Conservation (phyloP, 176 grass and related monocot species). For the Rhynchospora tenuis region DNA sequence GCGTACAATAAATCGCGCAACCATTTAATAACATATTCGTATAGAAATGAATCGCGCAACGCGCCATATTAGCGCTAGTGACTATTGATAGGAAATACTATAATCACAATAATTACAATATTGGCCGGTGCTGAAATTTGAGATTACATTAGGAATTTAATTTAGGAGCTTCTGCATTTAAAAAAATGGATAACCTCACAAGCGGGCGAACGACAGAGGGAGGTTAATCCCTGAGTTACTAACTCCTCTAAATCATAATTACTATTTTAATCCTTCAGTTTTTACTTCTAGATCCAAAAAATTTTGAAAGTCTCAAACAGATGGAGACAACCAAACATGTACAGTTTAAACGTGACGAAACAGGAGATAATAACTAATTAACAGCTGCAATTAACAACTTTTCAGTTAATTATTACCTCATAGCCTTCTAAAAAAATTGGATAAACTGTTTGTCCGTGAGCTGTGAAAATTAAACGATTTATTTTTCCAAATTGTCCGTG, state of each 20-base stretch:
- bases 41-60: too few species aligned
- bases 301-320: background rate
- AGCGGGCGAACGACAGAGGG: background rate
- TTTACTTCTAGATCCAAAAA: background rate
- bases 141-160: too few species aligned
- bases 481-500: background rate
- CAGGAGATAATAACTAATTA: background rate
- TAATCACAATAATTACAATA: too few species aligned
- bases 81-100: too few species aligned
- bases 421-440: background rate
- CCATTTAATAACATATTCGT: too few species aligned
- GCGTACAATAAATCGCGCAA: too few species aligned
- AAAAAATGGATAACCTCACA: too few species aligned
- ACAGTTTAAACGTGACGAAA: background rate
- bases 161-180: too few species aligned
- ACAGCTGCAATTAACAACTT: background rate
- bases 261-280: background rate
- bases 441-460: slow-evolving; percentile 4
- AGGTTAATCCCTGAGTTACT: background rate
- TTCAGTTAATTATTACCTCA: background rate
- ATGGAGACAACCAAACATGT: background rate
- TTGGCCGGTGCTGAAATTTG: too few species aligned
- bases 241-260: background rate
- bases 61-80: too few species aligned
- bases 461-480: background rate